These are phyloP conservation scores for Ustilago trichophora DNA, from an alignment of 1,284 basidiomycete genomes.

Conservation along the genomic window DNA sequence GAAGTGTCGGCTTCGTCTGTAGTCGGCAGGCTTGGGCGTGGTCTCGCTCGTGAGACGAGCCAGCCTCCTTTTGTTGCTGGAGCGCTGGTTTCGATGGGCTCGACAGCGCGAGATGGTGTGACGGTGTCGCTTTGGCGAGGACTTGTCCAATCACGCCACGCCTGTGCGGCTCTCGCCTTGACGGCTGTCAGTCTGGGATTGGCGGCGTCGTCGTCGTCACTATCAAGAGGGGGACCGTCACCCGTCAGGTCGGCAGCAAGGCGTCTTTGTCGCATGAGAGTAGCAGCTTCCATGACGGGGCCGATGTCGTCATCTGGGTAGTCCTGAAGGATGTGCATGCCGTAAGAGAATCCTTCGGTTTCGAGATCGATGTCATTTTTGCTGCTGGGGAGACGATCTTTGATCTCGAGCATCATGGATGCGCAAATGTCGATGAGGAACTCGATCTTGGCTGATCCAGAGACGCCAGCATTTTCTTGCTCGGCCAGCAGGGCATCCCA, in stretches of 20 bases:
- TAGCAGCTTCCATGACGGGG: slow-evolving; percentile 55
- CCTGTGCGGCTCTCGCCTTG: slow-evolving; percentile 34
- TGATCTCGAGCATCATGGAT: slow-evolving; percentile 54
- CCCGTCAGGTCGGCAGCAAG: slow-evolving; percentile 58
- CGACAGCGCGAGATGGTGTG: neutral
- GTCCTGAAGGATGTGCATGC: slow-evolving; percentile 54
- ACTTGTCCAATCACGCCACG: slow-evolving; percentile 37
- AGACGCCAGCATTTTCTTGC: slow-evolving; percentile 19
- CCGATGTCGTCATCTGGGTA: slow-evolving; percentile 58
- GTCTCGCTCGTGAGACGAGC: slow-evolving; percentile 28
- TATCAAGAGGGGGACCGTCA: slow-evolving; percentile 52
- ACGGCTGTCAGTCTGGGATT: slow-evolving; percentile 16
- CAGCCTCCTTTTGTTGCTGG: slow-evolving; percentile 33
- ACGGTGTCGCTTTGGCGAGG: slow-evolving; percentile 4
- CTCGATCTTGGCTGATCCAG: slow-evolving; percentile 54
- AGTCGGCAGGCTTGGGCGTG: slow-evolving; percentile 2
- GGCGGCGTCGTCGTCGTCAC: slow-evolving; percentile 25
- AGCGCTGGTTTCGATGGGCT: neutral
- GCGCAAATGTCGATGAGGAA: slow-evolving; percentile 63
- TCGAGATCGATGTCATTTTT: slow-evolving; percentile 23
- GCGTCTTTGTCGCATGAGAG: slow-evolving; percentile 47
- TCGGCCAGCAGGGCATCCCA: slow-evolving; percentile 64
- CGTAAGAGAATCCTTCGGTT: slow-evolving; percentile 50
- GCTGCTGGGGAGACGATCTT: slow-evolving; percentile 24
- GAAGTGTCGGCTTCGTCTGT: slow-evolving; percentile 28